These are phyloP conservation scores for Apiospora kogelbergensis DNA, from an alignment of 2,329 filamentous ascomycete species.

Conservation along the genomic window DNA sequence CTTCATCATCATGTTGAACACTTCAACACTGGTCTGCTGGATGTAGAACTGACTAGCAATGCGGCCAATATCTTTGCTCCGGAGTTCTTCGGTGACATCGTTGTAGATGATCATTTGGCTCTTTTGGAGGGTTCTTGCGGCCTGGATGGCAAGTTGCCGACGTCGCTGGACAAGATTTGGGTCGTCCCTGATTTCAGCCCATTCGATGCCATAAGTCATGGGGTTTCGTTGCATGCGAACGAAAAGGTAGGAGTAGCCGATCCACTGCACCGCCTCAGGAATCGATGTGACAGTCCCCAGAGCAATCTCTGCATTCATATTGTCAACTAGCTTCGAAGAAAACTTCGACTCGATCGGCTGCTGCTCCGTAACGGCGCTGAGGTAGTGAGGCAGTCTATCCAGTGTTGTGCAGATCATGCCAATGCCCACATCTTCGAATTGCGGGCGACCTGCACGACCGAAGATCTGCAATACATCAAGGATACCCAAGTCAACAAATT, in stretches of 20 bases:
- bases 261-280: slow-evolving; percentile 91
- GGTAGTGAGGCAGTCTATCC: slow-evolving; percentile 89
- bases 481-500: slow-evolving; percentile 94
- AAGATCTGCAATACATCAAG: slow-evolving; percentile 98
- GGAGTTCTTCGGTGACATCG: slow-evolving; percentile 86
- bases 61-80: slow-evolving; percentile 90
- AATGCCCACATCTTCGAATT: slow-evolving; percentile 96
- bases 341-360: slow-evolving; percentile 98
- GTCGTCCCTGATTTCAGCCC: slow-evolving; percentile 85
- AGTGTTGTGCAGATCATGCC: slow-evolving; percentile 97
- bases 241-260: slow-evolving; percentile 96
- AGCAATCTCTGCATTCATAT: slow-evolving; percentile 92
- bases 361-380: slow-evolving; percentile 91
- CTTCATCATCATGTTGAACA: slow-evolving; percentile 95
- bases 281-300: slow-evolving; percentile 95
- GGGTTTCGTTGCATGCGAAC: slow-evolving; percentile 95
- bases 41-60: slow-evolving; percentile 99
- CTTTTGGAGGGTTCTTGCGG: slow-evolving; percentile 81
- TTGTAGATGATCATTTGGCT: slow-evolving; percentile 99
- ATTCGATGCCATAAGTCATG: slow-evolving; percentile 91
- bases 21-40: slow-evolving; percentile 86
- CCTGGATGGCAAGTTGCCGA: slow-evolving; percentile 82
- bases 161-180: slow-evolving; percentile 83
- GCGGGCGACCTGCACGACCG: slow-evolving; percentile 93
- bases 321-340: slow-evolving; percentile 90